Base-by-base conservation (phyloP, 495 filamentous ascomycete species). In the Darksidea phi region DNA sequence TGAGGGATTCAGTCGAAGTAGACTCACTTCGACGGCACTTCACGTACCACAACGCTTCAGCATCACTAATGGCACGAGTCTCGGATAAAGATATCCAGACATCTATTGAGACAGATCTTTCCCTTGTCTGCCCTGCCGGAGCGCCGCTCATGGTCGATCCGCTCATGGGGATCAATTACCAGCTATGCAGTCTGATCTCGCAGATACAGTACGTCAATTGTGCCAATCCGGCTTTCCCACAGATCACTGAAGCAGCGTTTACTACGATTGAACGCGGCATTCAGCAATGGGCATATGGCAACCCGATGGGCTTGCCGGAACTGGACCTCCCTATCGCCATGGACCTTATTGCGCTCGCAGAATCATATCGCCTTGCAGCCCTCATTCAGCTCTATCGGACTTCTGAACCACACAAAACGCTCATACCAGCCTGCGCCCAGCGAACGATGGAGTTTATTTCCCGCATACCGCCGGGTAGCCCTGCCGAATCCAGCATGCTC, bases 31-130 rank as follows among this genome's bases (percentile, higher is more conserved):
- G 53, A 17, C 17, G 63, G 23, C 63, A 66, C 53, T 61, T 66
- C 45, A 66, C 63, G 10, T 66, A 66, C 25, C 57, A 66, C 52
- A 45, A 66, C 48, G 58, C 37, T 15, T 61, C 61, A 57, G 57
- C 57, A 11, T 57, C 63, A 5, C 26, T 66, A 1, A 66, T 66
- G 63, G 36, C 36, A 15, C 28, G 49, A 25, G 61, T 64, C 11
- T 25, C 55, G 1, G 42, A 41, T 13, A 38, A 17, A 23, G 18
- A 43, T 11, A 5, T 37, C 18, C 41, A 23, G 13, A 24, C 26
- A 1, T 12, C 34, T 12, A 38, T 10, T 10, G 49, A 57, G 6
- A 11, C 5, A 10, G 47, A 63, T 21, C 12, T 51, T 25, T n/a
- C 46, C 15, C 34, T 18, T 6, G 8, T 52, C 1, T 32, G 23